A percentile compares a stretch with the other conserved stretches of the same genome.
phyloP scores from a whole-genome alignment of 2,329 filamentous ascomycete genomes.

The Dactylonectria macrodidyma region DNA sequence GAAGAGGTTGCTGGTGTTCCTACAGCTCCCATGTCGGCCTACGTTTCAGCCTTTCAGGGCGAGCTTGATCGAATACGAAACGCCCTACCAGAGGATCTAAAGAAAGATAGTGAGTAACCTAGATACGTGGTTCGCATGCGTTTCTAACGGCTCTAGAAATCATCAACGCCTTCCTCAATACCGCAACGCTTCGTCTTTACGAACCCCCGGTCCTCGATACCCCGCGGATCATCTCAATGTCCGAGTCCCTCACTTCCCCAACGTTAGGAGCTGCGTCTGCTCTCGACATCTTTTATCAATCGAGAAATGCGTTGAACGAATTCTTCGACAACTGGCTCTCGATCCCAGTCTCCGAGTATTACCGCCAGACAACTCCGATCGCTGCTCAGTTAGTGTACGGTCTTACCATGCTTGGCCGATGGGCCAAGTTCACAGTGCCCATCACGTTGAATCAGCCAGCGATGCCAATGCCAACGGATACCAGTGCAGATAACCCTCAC shows the following conservation, averaged over 20 bases:
- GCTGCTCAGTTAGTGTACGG: conserved; percentile 65
- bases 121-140: accelerated
- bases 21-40: conserved; percentile 60
- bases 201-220: conserved; percentile 63
- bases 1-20: conserved; percentile 54
- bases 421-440: conserved; percentile 63
- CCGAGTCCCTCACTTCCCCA: conserved; percentile 58
- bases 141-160: conserved; percentile 48
- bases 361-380: conserved; percentile 61
- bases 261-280: conserved; percentile 57
- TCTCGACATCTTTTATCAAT: conserved; percentile 66
- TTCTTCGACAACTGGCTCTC: conserved; percentile 67
- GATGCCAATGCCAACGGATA: conserved; percentile 46
- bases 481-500: conserved; percentile 38
- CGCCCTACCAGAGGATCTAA: conserved; percentile 54
- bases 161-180: conserved; percentile 58
- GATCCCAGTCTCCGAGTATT: conserved; percentile 60
- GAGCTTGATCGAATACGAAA: conserved; percentile 61
- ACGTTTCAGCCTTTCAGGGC: conserved; percentile 61
- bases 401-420: conserved; percentile 66
- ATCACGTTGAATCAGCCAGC: conserved; percentile 47
- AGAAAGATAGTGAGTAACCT: conserved; percentile 54
- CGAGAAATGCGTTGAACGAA: conserved; percentile 60
- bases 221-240: conserved; percentile 58
- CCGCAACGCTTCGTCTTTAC: conserved; percentile 60